Conservation (phyloP, 2,329 filamentous ascomycete genomes). For the Fusarium dlaminii region DNA sequence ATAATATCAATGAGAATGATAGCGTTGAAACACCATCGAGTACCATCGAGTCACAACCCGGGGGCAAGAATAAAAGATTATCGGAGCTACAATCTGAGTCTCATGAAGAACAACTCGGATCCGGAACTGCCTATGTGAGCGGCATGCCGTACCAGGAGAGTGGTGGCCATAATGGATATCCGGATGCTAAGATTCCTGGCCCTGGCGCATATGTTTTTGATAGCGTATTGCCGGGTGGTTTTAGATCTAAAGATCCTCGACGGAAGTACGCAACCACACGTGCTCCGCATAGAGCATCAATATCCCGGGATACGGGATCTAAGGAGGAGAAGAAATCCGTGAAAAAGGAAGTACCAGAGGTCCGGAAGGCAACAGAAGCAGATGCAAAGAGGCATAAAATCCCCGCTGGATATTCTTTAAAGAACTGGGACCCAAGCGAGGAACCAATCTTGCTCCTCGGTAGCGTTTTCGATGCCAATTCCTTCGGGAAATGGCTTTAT, state of each 20-base stretch:
- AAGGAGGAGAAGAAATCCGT: accelerated
- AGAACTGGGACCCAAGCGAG: background rate
- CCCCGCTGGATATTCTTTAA: background rate
- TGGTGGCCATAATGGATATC: accelerated
- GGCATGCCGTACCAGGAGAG: accelerated
- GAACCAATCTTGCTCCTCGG: background rate
- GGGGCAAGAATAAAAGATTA: too few species aligned
- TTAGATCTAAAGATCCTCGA: accelerated
- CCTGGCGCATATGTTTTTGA: background rate
- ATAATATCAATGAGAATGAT: accelerated
- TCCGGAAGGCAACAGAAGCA: background rate
- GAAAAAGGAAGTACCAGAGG: accelerated
- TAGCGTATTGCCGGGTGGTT: accelerated
- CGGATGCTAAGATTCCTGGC: accelerated
- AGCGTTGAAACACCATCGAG: accelerated
- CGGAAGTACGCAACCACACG: accelerated
- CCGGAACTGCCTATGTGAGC: background rate
- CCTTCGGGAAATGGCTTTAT: background rate
- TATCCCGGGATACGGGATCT: accelerated
- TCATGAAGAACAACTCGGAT: background rate
- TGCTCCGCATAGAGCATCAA: accelerated
- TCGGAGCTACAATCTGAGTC: background rate
- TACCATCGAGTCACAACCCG: accelerated
- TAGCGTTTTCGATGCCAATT: background rate
- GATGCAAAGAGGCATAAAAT: accelerated